phyloP scores from a whole-genome alignment of 352 stramenopile species.

The Phytophthora macrochlamydospora region DNA sequence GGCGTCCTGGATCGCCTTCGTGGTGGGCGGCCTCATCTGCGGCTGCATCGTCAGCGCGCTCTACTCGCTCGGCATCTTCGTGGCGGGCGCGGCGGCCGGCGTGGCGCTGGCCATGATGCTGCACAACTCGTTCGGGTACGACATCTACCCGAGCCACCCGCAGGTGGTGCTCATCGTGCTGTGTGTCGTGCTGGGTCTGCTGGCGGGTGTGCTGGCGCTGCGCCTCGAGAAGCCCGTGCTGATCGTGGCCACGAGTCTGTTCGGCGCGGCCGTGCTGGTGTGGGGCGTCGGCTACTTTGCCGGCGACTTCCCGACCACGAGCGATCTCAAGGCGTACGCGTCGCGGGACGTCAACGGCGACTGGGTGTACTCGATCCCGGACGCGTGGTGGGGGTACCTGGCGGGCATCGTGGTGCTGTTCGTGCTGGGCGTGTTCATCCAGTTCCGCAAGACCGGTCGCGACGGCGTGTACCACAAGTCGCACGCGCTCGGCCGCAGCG shows the following conservation, averaged over 20 bases:
- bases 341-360: constrained; percentile 41
- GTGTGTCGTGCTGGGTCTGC: constrained; percentile 43
- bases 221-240: constrained; percentile 65
- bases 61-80: constrained; percentile 63
- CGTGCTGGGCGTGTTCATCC: constrained; percentile 54
- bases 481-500: constrained; percentile 18
- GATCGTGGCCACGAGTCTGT: constrained; percentile 55
- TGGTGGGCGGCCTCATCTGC: constrained; percentile 52
- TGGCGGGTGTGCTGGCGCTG: constrained; percentile 42
- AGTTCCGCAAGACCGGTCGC: constrained; percentile 64
- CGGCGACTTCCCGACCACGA: constrained; percentile 56
- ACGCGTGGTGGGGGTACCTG: constrained; percentile 67
- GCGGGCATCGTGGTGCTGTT: constrained; percentile 58
- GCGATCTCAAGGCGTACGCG: constrained; percentile 54
- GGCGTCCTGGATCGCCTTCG: constrained; percentile 66
- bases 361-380: constrained; percentile 62
- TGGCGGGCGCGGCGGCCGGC: constrained; percentile 53
- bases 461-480: constrained; percentile 39
- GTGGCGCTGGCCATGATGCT: constrained; percentile 58
- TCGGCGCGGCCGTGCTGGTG: constrained; percentile 51
- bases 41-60: constrained; percentile 52
- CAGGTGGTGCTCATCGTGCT: constrained; percentile 53
- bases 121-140: constrained; percentile 59
- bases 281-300: constrained; percentile 74
- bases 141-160: constrained; percentile 59